Evolutionary conservation across 495 filamentous ascomycete genomes (phyloP), one percentile per base, ranked within the genome.

Genomic region (Lindgomyces ingoldianus): DNA sequence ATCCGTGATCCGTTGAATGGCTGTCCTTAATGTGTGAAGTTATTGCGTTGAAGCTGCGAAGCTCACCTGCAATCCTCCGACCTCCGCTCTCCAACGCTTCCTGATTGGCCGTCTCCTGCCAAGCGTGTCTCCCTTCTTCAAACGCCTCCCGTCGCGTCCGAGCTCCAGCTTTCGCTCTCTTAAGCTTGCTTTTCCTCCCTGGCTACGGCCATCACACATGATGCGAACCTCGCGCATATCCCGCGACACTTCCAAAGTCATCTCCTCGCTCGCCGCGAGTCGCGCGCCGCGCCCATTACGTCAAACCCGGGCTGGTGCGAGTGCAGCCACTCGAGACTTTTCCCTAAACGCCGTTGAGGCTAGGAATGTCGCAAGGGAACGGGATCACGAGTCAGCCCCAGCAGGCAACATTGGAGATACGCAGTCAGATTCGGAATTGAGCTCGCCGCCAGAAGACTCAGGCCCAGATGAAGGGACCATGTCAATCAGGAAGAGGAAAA

Each of bases 221-320:
- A 91, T 90, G 88, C 82, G 85, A 57, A 85, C 83, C 30, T 87
- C 84, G 29, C 80, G 82, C 45, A 76, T 85, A 50, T 83, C 83
- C 6, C 79, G 79, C 57, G 84, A 87, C 29, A 85, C 85, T 3
- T 75, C 83, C 16, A 85, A 80, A 63, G 69, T 83, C 14, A 60
- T 81, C n/a, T 74, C 79, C 54, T 71, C 79, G 9, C 64, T 83
- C 47, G 78, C 81, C 22, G 65, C 76, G 27, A 58, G 80, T 82
- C 69, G 72, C 77, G 4, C 74, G 75, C 67, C 71, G 58, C 65
- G 46, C 45, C 18, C 63, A 69, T 26, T 45, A 57, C 62, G 48
- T 68, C 60, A 69, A 70, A 42, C 52, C 18, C 48, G 66, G 25
- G 24, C 58, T 25, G 21, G 2, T 29, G 48, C 61, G 6, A 58